These are phyloP conservation scores for Pyrenula aspistea DNA, from an alignment of 495 filamentous ascomycete species.

Conservation along the genomic window DNA sequence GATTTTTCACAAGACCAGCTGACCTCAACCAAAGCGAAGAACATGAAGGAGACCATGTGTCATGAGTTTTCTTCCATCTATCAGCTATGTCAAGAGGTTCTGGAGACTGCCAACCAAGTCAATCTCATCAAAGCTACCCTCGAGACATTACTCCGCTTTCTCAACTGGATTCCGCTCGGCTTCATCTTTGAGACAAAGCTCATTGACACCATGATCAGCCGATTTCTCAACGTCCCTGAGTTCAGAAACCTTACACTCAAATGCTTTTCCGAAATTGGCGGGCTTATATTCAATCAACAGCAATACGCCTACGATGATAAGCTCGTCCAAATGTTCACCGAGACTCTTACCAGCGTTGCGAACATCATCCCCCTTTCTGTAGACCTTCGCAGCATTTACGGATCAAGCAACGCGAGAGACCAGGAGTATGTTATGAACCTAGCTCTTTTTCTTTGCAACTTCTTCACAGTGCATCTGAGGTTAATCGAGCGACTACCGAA, in stretches of 20 bases:
- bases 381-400: constrained; percentile 81
- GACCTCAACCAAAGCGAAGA: constrained; percentile 91
- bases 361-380: constrained; percentile 81
- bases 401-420: constrained; percentile 78
- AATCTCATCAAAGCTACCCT: constrained; percentile 88
- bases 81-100: constrained; percentile 86
- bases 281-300: constrained; percentile 65
- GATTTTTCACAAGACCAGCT: constrained; percentile 98
- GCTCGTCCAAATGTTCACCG: constrained; percentile 93
- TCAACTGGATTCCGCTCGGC: constrained; percentile 97
- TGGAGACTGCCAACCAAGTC: constrained; percentile 76
- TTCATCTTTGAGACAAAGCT: constrained; percentile 97
- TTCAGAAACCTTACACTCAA: constrained; percentile 96
- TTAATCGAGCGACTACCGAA: constrained; percentile 93
- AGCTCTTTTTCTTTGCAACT: constrained; percentile 89
- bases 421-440: constrained; percentile 97
- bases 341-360: constrained; percentile 77
- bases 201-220: constrained; percentile 82
- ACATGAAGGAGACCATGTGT: constrained; percentile 96
- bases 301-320: constrained; percentile 80
- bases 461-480: constrained; percentile 82
- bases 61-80: constrained; percentile 96
- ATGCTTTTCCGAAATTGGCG: constrained; percentile 92
- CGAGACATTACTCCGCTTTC: constrained; percentile 86
- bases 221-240: constrained; percentile 82